These are phyloP conservation scores for Phellinidium pouzarii DNA, from an alignment of 1,284 basidiomycete genomes.

Conservation along the genomic window DNA sequence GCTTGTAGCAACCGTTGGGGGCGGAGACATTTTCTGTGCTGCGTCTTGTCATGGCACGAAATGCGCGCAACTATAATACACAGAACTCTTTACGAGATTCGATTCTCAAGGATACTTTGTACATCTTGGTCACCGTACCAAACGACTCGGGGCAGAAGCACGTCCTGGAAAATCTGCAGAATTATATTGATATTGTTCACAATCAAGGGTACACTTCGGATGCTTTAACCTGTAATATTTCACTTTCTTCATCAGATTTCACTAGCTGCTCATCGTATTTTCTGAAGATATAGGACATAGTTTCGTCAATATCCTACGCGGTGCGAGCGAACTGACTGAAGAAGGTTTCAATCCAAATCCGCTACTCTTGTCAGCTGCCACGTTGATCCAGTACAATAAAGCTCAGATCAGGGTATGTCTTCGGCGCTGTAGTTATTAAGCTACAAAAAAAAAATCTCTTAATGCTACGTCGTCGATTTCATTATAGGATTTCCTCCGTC, in stretches of 20 bases:
- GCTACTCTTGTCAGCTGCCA: conserved; percentile 42
- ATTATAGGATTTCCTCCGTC: conserved; percentile 49
- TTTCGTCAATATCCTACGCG: conserved; percentile 45
- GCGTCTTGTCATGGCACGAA: conserved; percentile 13
- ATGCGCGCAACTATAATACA: conserved; percentile 8
- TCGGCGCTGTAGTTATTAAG: background rate
- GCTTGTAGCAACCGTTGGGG: background rate
- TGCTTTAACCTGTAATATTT: conserved; percentile 46
- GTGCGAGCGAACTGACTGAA: conserved; percentile 44
- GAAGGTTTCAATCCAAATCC: conserved; percentile 48
- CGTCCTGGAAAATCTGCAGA: conserved; percentile 45
- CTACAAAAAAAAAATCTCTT: background rate
- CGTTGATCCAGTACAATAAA: conserved; percentile 54
- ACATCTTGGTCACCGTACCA: conserved; percentile 43
- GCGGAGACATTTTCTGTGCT: conserved; percentile 11
- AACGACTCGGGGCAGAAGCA: conserved; percentile 40
- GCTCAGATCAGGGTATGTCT: conserved; percentile 44
- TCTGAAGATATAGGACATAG: conserved; percentile 48
- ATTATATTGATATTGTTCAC: conserved; percentile 47
- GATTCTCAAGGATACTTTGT: conserved; percentile 49
- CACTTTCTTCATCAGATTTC: background rate
- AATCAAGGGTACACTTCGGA: conserved; percentile 43
- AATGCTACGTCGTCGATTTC: conserved; percentile 1
- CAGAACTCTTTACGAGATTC: conserved; percentile 35
- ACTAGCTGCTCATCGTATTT: background rate